These are phyloP conservation scores for Cylindrotheca closterium DNA, from an alignment of 108 stramenopile genomes.

Conservation along the genomic window DNA sequence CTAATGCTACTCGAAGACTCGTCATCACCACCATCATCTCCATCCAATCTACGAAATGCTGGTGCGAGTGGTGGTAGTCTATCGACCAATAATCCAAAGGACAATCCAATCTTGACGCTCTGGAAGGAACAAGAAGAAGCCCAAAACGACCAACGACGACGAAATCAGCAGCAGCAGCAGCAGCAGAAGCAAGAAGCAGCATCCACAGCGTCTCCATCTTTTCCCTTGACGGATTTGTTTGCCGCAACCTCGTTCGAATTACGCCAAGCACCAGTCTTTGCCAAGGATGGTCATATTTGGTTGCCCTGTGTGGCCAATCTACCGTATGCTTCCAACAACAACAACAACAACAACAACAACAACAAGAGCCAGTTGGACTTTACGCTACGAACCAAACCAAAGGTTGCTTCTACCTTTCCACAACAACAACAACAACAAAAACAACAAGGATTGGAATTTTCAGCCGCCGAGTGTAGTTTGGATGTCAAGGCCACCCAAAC, in stretches of 20 bases:
- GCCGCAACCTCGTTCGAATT: background rate
- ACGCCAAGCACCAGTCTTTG: background rate
- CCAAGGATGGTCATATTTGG: background rate
- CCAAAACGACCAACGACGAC: background rate
- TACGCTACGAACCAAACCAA: background rate
- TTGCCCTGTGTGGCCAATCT: background rate
- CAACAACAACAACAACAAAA: background rate
- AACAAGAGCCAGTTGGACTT: background rate
- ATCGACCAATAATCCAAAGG: no score
- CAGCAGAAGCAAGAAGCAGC: background rate
- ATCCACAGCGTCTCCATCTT: background rate
- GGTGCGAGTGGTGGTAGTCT: no score
- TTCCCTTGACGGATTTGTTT: background rate
- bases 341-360: no score
- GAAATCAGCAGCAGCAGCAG: background rate
- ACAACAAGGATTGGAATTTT: background rate
- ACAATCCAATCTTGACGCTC: no score
- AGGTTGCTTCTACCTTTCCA: background rate
- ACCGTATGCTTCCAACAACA: no score
- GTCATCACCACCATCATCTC: no score
- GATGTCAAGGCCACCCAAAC: background rate
- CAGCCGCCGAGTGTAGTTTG: background rate
- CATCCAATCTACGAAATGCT: no score
- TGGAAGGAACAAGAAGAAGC: background rate
- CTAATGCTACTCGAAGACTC: background rate